Evolutionary conservation across 805 yeast genomes (phyloP).

Genomic region (Kazachstania psychrophila): DNA sequence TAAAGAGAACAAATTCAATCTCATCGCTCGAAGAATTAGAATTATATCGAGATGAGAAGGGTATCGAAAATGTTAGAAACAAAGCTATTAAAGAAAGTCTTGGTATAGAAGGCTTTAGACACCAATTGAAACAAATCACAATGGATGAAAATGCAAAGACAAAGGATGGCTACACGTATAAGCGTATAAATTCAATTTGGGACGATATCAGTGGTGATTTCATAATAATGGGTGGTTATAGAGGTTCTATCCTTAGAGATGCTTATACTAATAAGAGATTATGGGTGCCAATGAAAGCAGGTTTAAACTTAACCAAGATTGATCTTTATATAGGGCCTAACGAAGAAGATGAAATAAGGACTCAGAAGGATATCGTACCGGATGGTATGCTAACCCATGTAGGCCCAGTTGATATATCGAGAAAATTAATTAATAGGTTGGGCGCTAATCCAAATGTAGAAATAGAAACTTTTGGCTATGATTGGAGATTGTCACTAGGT

Average conservation of each 20-base stretch:
- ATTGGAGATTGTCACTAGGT: slow-evolving; percentile 76
- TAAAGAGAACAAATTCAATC: slow-evolving; percentile 46
- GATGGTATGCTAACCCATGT: slow-evolving; percentile 72
- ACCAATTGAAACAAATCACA: slow-evolving; percentile 16
- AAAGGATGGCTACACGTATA: slow-evolving; percentile 19
- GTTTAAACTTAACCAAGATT: slow-evolving; percentile 61
- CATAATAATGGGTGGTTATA: slow-evolving; percentile 75
- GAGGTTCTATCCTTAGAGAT: slow-evolving; percentile 74
- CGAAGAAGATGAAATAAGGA: slow-evolving; percentile 56
- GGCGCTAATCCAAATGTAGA: slow-evolving; percentile 46
- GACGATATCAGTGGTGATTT: slow-evolving; percentile 67
- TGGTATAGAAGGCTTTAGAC: slow-evolving; percentile 35
- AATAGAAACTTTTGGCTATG: slow-evolving; percentile 78
- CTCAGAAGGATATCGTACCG: slow-evolving; percentile 47
- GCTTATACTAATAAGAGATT: slow-evolving; percentile 51
- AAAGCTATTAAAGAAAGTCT: slow-evolving; percentile 62
- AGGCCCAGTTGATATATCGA: slow-evolving; percentile 80
- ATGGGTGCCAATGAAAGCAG: slow-evolving; percentile 86
- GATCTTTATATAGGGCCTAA: slow-evolving; percentile 65
- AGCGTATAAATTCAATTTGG: slow-evolving; percentile 38
- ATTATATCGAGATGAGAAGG: slow-evolving; percentile 44
- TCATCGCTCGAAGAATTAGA: slow-evolving; percentile 56
- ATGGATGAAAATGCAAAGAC: slow-evolving; percentile 17
- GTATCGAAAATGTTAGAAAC: slow-evolving; percentile 56
- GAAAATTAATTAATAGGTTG: slow-evolving; percentile 48